Percentiles rank a stretch among this genome's conserved stretches.
Evolutionary conservation across 2,329 filamentous ascomycete species (phyloP).

Genomic region (Pseudogymnoascus sp.): DNA sequence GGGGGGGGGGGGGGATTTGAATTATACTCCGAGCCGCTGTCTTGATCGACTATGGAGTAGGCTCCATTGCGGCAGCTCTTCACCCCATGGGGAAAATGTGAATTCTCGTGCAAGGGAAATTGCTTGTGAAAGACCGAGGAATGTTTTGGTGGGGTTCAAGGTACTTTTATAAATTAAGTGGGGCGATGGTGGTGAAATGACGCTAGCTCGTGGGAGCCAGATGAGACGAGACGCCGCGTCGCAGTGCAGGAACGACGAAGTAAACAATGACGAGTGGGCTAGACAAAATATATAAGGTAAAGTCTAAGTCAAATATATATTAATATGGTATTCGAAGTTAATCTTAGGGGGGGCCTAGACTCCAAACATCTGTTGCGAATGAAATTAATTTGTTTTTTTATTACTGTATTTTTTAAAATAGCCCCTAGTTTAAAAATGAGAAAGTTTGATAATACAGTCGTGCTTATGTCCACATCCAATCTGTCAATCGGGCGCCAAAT

Average conservation of each 20-base stretch:
- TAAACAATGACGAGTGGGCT: not conserved
- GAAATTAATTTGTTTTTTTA: too few species aligned
- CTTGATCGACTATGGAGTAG: not conserved
- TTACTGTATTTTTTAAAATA: too few species aligned
- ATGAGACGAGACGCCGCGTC: not conserved
- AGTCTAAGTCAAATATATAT: too few species aligned
- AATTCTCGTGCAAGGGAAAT: not conserved
- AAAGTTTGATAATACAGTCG: too few species aligned
- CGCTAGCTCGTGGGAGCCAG: not conserved
- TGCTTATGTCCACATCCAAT: too few species aligned
- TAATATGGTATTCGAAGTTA: too few species aligned
- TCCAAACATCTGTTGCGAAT: too few species aligned
- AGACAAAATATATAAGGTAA: not conserved
- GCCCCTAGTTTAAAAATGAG: too few species aligned
- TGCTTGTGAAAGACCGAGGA: slow-evolving; percentile 8
- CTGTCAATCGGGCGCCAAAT: too few species aligned
- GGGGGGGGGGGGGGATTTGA: not conserved
- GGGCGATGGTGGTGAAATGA: not conserved
- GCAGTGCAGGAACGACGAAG: not conserved
- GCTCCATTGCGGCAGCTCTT: not conserved
- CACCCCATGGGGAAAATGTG: slow-evolving; percentile 1
- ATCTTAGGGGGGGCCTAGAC: too few species aligned
- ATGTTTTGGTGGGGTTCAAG: not conserved
- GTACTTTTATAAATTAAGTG: not conserved
- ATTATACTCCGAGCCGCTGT: not conserved